Evolutionary conservation across 2,329 filamentous ascomycete species (phyloP), one percentile per base, ranked within the genome.

Genomic region (Samsoniella hepiali): DNA sequence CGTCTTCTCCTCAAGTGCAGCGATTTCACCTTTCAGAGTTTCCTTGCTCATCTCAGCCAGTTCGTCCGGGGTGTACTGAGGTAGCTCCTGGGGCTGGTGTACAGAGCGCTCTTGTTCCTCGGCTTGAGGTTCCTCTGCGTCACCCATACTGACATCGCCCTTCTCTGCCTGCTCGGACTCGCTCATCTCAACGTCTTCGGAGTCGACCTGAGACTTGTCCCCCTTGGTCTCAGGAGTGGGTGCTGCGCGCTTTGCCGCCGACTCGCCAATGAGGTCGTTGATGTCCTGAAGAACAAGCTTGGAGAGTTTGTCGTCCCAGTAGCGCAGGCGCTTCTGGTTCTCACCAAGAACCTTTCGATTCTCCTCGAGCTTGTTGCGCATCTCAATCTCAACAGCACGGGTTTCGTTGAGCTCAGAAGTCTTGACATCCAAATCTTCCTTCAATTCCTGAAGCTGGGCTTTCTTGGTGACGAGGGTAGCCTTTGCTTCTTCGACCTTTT

Each of bases 351-450:
- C 86, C 78, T 99, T 99, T 68, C 97, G 91, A 74, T 94, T 95
- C 73, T 98, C 94, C 72, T 98, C 95, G 1, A 99, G 88, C 78
- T 96, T 96, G 77, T 98, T 98, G 67, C 91, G 90, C 93, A 98
- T 97, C 76, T 99, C 95, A 65, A 99, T 97, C 75, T 99, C 95
- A 3, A 89, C 81, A 0, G 92, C 93, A 10, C 94, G 87, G 0
- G 90, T 96, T 72, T 92, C 90, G 72, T 98, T 97, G 63, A 98
- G 83, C 73, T 96, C 92, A 0, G 88, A 79, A 1, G 87, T 90
- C 81, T 93, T 96, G 69, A 91, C 88, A 68, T 99, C 94, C 11
- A 98, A 83, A 70, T 97, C 91, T 4, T 85, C 80, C 78, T 98
- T 99, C 63, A 98, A 76, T 10, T 85, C 81, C 54, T 88, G 84